phyloP scores from a whole-genome alignment of 2,329 filamentous ascomycete species.

The Colletotrichum godetiae region DNA sequence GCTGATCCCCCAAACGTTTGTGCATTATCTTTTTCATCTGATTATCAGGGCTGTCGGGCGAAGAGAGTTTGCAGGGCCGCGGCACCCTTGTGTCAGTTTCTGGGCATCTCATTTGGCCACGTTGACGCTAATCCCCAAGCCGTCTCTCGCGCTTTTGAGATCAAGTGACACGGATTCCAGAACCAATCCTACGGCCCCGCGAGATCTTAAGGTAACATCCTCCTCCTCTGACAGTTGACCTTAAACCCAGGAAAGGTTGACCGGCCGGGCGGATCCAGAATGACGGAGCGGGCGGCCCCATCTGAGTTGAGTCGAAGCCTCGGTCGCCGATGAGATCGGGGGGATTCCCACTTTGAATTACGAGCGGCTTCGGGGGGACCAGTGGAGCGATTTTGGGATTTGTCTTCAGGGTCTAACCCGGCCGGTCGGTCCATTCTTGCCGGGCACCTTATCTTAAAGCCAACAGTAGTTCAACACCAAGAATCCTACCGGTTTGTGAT shows the following conservation, averaged over 20 bases:
- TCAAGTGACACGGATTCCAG: not conserved
- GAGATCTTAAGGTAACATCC: not conserved
- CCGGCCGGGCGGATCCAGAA: not conserved
- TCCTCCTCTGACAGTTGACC: not conserved
- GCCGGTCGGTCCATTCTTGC: not conserved
- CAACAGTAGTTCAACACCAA: not conserved
- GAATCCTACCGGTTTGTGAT: not conserved
- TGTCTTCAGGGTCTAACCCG: not conserved
- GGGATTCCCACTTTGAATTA: not conserved
- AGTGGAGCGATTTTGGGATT: not conserved
- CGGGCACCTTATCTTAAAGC: not conserved
- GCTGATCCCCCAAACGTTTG: not conserved
- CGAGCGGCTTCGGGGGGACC: not conserved
- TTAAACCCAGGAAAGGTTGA: not conserved
- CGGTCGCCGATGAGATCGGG: not conserved
- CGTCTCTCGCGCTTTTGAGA: not conserved
- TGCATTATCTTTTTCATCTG: conserved; percentile 22
- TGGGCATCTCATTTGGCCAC: conserved; percentile 7
- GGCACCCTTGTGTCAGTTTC: conserved; percentile 13
- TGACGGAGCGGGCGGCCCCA: not conserved
- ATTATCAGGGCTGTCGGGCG: not conserved
- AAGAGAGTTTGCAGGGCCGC: conserved; percentile 9
- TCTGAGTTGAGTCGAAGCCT: not conserved
- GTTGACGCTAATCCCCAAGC: conserved; percentile 4
- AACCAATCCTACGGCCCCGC: not conserved